Conservation (phyloP, 176 grass and related monocot genomes). For the Pontederia paniculata region DNA sequence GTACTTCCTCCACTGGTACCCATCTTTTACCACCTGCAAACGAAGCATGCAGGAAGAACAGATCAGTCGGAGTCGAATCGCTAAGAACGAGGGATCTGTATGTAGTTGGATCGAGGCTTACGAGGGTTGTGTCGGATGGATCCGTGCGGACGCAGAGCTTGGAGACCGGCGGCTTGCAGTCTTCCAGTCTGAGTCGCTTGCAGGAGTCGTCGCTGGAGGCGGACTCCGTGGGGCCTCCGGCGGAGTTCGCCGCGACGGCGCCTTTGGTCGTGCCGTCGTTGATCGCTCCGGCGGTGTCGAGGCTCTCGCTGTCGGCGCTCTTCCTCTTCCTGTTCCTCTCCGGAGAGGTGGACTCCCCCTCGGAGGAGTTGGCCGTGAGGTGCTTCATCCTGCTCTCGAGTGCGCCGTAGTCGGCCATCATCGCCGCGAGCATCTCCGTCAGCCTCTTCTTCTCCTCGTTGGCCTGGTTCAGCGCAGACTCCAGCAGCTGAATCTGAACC, state of each 20-base stretch:
- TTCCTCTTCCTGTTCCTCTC: conserved; percentile 53
- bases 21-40: conserved; percentile 75
- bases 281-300: conserved; percentile 1
- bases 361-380: conserved; percentile 23
- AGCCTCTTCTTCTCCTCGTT: conserved; percentile 56
- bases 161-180: conserved; percentile 23
- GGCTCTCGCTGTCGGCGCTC: conserved; percentile 6
- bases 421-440: conserved; percentile 34
- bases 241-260: not conserved
- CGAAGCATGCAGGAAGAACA: not conserved
- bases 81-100: not conserved
- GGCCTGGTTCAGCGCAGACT: conserved; percentile 50
- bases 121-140: conserved; percentile 16
- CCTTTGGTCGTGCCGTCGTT: not conserved
- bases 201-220: conserved; percentile 8
- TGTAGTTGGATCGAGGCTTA: not conserved
- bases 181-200: conserved; percentile 24
- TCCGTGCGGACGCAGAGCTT: conserved; percentile 21
- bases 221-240: not conserved
- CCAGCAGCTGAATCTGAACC: conserved; percentile 24
- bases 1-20: conserved; percentile 94
- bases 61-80: not conserved
- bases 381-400: conserved; percentile 44
- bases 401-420: conserved; percentile 42
- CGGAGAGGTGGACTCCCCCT: conserved; percentile 56